Base-by-base conservation (phyloP, 257 asterid species). In the Sherardia arvensis region DNA sequence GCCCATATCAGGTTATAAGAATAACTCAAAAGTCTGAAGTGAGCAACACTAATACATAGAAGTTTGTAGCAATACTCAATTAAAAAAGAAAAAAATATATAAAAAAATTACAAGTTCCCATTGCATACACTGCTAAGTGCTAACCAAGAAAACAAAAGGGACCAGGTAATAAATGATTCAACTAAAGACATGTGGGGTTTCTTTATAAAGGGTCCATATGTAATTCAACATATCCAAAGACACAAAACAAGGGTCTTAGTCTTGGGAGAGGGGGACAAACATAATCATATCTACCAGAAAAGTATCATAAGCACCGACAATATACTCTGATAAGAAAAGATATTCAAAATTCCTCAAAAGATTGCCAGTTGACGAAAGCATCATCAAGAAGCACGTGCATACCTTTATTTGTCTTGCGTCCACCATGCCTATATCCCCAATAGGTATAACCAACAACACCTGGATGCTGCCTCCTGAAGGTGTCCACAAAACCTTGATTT, bases 401-500 rank as follows among this genome's bases (percentile, higher is more conserved):
- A 90, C 99, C 99, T 83, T 67, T 87, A 77, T 93, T 93, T 62
- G 82, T 76, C 83, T 80, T 86, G 22, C 99, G 84, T 40, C 74
- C 97, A 65, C 94, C 90, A 55, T 90, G 99, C 73, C 95, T 82
- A 75, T 90, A 90, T 10, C 96, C 99, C 99, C 99, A 93, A 57
- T 85, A 93, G 23, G 99, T 87, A 73, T 93, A 93, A 54, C 90
- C 99, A 73, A 93, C 94, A 26, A 78, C 89, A 2, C 87, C 76
- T 8, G 99, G 99, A 68, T 90, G 97, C 67, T 93, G 99, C 73
- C 82, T 87, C 83, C 99, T 78, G 69, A 90, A 90, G 59, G 99
- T 90, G 75, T 93, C 99, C 53, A 93, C 92, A 57, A 87, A 84
- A 32, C 97, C 99, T 77, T 64, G 78, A 27, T 84, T 91, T 69